Base-by-base conservation (phyloP, 2,329 filamentous ascomycete species). In the Aspergillus tamarii region DNA sequence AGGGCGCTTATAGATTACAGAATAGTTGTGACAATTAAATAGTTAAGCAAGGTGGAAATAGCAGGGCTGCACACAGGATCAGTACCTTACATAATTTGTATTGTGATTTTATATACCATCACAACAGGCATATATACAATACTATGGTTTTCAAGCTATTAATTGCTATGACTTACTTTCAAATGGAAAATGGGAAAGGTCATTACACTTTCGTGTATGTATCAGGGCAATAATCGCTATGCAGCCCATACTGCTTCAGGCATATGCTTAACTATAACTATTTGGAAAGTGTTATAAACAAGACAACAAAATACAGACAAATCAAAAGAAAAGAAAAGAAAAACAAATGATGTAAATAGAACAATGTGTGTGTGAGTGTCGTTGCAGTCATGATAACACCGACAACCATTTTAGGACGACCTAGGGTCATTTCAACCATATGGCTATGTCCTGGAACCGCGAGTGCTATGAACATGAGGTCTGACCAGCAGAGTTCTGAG, bases 401-500 rank as follows among this genome's bases (percentile, higher is more conserved):
- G 36, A 41, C 36, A 41, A 19, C 39, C 39, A 41, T 41, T n/a
- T 26, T 48, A 26, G 19, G 11, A 32, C 48, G 16, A n/a, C 12
- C n/a, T 21, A 52, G 14, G 30, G 26, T 28, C 30, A 26, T 50
- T 50, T n/a, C 28, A 32, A 30, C 28, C 30, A 12, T n/a, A 2
- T 52, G 16, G 48, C 8, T n/a, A 48, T 14, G 19, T 32, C 28
- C 12, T 28, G 12, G 16, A 52, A 16, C 16, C 28, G 16, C 19
- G 9, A 52, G 48, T 59, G 45, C 39, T 56, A 56, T 32, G 30
- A 39, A 57, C n/a, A 57, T 39, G 28, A n/a, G 30, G 41, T 60
- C 48, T 50, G 57, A 39, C 43, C 43, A 59, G 57, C 43, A 59
- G 41, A 21, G 21, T 59, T 45, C 43, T 9, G 32, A 26, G 5